A percentile compares a stretch with the other conserved stretches of the same genome.
These are phyloP conservation scores for Phaseolus lunatus DNA, from an alignment of 306 rosid genomes.

Conservation along the genomic window DNA sequence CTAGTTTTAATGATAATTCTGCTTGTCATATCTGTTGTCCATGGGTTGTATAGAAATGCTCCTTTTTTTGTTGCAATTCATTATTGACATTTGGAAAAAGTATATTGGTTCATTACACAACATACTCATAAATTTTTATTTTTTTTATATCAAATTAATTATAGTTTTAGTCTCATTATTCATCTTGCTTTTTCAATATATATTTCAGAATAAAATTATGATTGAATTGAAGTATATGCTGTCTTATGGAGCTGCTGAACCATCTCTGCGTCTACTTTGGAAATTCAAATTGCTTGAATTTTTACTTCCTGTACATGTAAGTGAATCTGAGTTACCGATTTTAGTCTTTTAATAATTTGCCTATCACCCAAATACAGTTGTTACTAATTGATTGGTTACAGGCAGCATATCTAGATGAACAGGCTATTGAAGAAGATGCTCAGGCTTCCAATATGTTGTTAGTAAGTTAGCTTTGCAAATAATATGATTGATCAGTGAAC, in stretches of 20 bases:
- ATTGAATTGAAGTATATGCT: constrained; percentile 92
- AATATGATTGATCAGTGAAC: constrained; percentile 24
- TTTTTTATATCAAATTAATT: constrained; percentile 45
- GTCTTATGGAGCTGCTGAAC: constrained; percentile 90
- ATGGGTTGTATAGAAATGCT: constrained; percentile 35
- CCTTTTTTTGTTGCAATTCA: constrained; percentile 3
- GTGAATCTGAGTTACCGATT: constrained; percentile 43
- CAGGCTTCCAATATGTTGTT: constrained; percentile 71
- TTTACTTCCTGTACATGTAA: constrained; percentile 83
- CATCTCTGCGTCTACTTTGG: constrained; percentile 76
- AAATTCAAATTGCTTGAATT: constrained; percentile 72
- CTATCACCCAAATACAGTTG: constrained; percentile 27
- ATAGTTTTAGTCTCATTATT: constrained; percentile 27
- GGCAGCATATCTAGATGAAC: constrained; percentile 84
- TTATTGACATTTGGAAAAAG: constrained; percentile 34
- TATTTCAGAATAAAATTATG: constrained; percentile 74
- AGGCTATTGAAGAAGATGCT: constrained; percentile 49
- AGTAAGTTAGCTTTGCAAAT: constrained; percentile 63
- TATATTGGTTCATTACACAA: constrained; percentile 9
- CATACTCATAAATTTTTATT: not conserved
- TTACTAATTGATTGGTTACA: constrained; percentile 54
- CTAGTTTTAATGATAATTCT: constrained; percentile 31
- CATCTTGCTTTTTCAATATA: constrained; percentile 37
- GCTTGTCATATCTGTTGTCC: constrained; percentile 26
- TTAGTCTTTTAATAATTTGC: constrained; percentile 22